Conservation (phyloP, 2,329 filamentous ascomycete species). For the Colletotrichum scovillei region DNA sequence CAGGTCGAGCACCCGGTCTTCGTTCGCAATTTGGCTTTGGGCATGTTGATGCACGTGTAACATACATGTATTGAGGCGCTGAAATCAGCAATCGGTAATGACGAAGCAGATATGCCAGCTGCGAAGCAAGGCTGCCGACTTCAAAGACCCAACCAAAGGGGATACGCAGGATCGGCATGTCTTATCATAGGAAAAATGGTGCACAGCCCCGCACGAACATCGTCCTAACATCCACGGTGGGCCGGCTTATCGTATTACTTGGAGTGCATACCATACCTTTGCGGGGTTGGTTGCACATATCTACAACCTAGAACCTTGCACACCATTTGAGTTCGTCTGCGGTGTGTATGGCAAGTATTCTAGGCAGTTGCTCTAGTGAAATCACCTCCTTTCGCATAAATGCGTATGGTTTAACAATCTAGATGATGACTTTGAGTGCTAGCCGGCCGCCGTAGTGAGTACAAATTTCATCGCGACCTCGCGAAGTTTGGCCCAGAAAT, state of each 20-base stretch:
- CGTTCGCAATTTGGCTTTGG: neutral
- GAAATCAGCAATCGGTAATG: neutral
- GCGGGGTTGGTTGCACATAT: neutral
- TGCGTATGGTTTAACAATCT: too few relatives aligned
- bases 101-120: neutral
- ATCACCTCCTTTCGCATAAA: too few relatives aligned
- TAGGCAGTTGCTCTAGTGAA: too few relatives aligned
- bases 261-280: neutral
- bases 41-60: neutral
- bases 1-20: neutral
- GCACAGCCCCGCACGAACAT: neutral
- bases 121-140: neutral
- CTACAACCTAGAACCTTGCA: neutral
- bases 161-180: neutral
- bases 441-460: too few relatives aligned
- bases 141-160: neutral
- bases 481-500: too few relatives aligned
- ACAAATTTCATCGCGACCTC: too few relatives aligned
- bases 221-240: neutral
- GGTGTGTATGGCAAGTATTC: too few relatives aligned
- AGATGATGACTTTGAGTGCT: too few relatives aligned
- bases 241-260: neutral
- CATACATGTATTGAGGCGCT: too few relatives aligned
- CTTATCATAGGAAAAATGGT: neutral
- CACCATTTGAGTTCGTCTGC: neutral